Evolutionary conservation across 768 basidiomycete species (phyloP).

Genomic region (Serendipita sp.): DNA sequence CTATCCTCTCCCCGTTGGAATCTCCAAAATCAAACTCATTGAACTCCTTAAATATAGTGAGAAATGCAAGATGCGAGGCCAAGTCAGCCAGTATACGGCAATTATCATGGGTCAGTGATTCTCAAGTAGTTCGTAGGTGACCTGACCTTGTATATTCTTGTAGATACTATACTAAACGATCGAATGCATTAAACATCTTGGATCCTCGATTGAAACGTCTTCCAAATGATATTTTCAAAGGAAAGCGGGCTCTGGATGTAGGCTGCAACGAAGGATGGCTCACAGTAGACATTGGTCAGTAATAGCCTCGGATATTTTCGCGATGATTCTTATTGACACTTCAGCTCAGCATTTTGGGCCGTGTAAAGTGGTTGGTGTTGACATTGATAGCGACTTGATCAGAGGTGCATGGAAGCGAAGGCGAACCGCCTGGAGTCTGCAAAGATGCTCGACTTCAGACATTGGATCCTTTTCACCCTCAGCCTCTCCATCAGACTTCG

Average conservation of each 20-base stretch:
- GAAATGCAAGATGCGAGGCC: background rate
- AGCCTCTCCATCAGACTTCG: conserved; percentile 10
- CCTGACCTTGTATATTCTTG: background rate
- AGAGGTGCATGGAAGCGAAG: conserved; percentile 60
- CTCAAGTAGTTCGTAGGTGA: background rate
- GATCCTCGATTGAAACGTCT: conserved; percentile 57
- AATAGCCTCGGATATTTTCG: background rate
- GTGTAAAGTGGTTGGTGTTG: conserved; percentile 60
- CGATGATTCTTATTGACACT: conserved; percentile 5
- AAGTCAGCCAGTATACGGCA: conserved; percentile 40
- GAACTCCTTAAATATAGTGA: background rate
- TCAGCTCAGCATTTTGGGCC: conserved; percentile 53
- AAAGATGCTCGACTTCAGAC: conserved; percentile 25
- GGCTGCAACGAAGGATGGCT: conserved; percentile 83
- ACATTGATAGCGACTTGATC: conserved; percentile 67
- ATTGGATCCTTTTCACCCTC: background rate
- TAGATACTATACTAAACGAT: conserved; percentile 70
- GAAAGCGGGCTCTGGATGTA: conserved; percentile 56
- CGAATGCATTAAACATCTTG: conserved; percentile 22
- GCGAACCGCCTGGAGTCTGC: conserved; percentile 54
- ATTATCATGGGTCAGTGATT: conserved; percentile 49
- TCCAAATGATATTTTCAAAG: conserved; percentile 35
- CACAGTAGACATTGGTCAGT: conserved; percentile 67
- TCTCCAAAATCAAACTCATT: background rate
- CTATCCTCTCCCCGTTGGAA: background rate